Conservation (phyloP, 1,284 basidiomycete genomes). For the Ganoderma multipileum region DNA sequence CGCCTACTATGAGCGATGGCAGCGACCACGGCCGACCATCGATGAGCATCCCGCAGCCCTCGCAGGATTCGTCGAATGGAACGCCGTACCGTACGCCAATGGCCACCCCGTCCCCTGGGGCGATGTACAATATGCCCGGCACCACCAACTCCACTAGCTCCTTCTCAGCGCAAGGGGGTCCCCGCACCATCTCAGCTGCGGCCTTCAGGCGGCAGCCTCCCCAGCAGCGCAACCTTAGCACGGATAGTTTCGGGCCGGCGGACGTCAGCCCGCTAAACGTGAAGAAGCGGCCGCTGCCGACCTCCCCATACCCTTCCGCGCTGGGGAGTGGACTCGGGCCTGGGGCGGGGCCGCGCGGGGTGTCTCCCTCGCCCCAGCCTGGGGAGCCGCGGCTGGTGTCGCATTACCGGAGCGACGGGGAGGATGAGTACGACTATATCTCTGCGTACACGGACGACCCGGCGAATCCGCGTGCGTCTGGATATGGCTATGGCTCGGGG, state of each 20-base stretch:
- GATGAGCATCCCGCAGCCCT: conserved; percentile 30
- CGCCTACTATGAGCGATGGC: conserved; percentile 23
- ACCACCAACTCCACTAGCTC: conserved; percentile 45
- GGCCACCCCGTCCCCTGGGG: conserved; percentile 40
- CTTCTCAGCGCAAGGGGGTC: conserved; percentile 36
- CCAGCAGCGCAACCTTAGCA: conserved; percentile 39
- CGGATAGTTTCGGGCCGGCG: conserved; percentile 31
- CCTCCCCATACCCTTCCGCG: conserved; percentile 45
- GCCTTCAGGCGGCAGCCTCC: conserved; percentile 63
- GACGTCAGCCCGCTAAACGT: conserved; percentile 57
- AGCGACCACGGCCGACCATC: conserved; percentile 21
- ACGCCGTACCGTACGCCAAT: conserved; percentile 47
- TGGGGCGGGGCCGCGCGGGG: conserved; percentile 21
- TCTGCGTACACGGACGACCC: conserved; percentile 49
- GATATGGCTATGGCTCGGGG: conserved; percentile 24
- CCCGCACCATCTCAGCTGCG: conserved; percentile 74
- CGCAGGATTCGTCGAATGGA: conserved; percentile 41
- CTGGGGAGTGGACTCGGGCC: conserved; percentile 30
- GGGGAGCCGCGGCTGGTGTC: conserved; percentile 10
- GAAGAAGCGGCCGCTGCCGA: conserved; percentile 53
- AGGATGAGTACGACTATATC: conserved; percentile 64
- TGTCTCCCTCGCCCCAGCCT: conserved; percentile 25
- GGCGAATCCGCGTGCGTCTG: conserved; percentile 12
- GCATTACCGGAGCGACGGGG: conserved; percentile 26
- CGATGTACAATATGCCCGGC: conserved; percentile 36